These are phyloP conservation scores for Suillus decipiens DNA, from an alignment of 768 basidiomycete genomes.

Conservation along the genomic window DNA sequence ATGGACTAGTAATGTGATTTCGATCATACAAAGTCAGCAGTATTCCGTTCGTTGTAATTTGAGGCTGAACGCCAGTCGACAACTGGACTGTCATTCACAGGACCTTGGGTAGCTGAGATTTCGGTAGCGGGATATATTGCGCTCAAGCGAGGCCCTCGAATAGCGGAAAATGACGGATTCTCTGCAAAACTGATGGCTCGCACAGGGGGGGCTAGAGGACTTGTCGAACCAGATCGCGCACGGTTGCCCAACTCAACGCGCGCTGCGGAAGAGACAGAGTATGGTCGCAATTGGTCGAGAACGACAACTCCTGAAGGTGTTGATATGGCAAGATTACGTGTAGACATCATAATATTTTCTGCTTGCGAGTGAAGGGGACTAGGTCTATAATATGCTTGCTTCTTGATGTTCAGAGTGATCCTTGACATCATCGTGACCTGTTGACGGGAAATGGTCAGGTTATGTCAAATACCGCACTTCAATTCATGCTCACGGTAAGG, in stretches of 20 bases:
- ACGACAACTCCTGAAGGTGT: neutral
- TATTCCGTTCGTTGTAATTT: neutral
- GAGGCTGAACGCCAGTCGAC: neutral
- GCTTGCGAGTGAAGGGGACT: neutral
- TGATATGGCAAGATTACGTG: neutral
- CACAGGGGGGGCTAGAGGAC: neutral
- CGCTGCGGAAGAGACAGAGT: neutral
- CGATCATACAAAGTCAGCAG: neutral
- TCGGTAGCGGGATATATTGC: constrained; percentile 6
- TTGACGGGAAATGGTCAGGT: constrained; percentile 5
- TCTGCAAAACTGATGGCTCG: neutral
- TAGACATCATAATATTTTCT: neutral
- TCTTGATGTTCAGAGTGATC: constrained; percentile 62
- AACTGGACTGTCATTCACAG: neutral
- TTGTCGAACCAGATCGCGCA: constrained; percentile 3
- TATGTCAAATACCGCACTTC: neutral
- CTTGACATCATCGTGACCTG: constrained; percentile 70
- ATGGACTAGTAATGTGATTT: neutral
- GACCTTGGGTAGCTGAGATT: neutral
- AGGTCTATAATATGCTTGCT: constrained; percentile 23
- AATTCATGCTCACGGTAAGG: constrained; percentile 16
- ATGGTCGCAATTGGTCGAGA: neutral
- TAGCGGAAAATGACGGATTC: neutral
- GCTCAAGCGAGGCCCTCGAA: neutral
- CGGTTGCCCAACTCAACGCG: neutral